Evolutionary conservation across 352 stramenopile genomes (phyloP).

Genomic region (Phytophthora cryptogea): DNA sequence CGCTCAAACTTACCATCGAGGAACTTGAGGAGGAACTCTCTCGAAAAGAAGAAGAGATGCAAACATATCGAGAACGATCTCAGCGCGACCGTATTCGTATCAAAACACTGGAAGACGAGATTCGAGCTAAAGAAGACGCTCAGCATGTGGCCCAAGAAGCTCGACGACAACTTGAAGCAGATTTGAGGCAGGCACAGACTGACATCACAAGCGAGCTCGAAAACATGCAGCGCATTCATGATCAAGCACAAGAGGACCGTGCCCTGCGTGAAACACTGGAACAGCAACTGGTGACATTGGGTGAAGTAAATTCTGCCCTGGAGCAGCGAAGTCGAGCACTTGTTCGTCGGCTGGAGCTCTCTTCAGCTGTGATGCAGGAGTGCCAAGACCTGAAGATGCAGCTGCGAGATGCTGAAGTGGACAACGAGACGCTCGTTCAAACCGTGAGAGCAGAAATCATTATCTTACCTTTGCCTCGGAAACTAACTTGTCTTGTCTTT

Average conservation of each 20-base stretch:
- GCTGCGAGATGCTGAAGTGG: conserved; percentile 59
- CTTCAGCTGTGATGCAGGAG: conserved; percentile 45
- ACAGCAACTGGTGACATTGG: conserved; percentile 68
- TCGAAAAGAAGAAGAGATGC: conserved; percentile 63
- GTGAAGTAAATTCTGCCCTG: conserved; percentile 75
- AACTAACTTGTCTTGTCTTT: conserved; percentile 3
- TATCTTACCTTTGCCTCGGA: neutral
- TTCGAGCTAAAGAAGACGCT: conserved; percentile 45
- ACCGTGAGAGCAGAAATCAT: conserved; percentile 35
- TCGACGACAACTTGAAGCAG: conserved; percentile 52
- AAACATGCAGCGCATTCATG: conserved; percentile 47
- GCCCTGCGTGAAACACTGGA: conserved; percentile 59
- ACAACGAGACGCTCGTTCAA: conserved; percentile 74
- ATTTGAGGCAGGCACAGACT: conserved; percentile 61
- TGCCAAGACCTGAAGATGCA: conserved; percentile 70
- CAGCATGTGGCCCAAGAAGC: conserved; percentile 37
- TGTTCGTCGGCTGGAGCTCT: conserved; percentile 66
- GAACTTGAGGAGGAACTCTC: conserved; percentile 82
- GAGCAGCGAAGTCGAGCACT: conserved; percentile 75
- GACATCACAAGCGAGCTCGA: conserved; percentile 60
- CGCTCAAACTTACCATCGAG: conserved; percentile 70
- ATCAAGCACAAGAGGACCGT: conserved; percentile 57
- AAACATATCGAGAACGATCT: conserved; percentile 48
- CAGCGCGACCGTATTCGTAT: conserved; percentile 57
- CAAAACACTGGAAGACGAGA: conserved; percentile 61